Percentiles rank a stretch among this genome's conserved stretches.
phyloP scores from a whole-genome alignment of 345 rosid species.

The Citropsis articulata region DNA sequence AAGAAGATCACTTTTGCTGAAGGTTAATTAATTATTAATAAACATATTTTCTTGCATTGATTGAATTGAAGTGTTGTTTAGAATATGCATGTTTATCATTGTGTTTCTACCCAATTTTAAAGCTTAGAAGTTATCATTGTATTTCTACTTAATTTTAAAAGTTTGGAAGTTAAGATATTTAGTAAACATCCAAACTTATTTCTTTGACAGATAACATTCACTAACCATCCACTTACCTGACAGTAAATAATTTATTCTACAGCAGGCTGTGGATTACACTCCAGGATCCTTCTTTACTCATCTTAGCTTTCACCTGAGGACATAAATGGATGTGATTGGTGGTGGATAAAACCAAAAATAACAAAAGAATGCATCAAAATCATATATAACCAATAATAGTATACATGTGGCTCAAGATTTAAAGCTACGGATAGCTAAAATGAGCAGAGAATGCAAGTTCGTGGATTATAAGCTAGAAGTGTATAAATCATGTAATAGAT shows the following conservation, averaged over 20 bases:
- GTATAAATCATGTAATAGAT: too few species aligned
- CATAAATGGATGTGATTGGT: too few species aligned
- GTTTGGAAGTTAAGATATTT: too few species aligned
- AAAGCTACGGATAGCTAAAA: too few species aligned
- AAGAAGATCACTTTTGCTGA: slow-evolving; percentile 26
- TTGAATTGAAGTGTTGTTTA: neutral
- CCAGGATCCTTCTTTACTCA: neutral
- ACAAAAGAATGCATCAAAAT: too few species aligned
- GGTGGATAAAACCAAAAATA: too few species aligned
- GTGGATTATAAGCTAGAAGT: too few species aligned
- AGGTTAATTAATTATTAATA: slow-evolving; percentile 13
- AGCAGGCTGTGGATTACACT: neutral
- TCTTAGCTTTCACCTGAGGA: neutral
- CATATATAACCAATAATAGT: too few species aligned
- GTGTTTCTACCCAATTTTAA: neutral
- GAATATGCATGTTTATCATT: neutral
- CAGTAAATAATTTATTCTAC: neutral
- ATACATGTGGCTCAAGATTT: too few species aligned
- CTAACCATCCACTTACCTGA: neutral
- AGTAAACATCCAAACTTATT: too few species aligned
- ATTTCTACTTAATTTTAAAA: neutral
- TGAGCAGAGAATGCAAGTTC: too few species aligned
- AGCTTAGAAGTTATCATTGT: neutral
- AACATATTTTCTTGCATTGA: neutral
- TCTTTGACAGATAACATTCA: too few species aligned